phyloP scores from a whole-genome alignment of 2,329 filamentous ascomycete species.

The Colletotrichum sp. region DNA sequence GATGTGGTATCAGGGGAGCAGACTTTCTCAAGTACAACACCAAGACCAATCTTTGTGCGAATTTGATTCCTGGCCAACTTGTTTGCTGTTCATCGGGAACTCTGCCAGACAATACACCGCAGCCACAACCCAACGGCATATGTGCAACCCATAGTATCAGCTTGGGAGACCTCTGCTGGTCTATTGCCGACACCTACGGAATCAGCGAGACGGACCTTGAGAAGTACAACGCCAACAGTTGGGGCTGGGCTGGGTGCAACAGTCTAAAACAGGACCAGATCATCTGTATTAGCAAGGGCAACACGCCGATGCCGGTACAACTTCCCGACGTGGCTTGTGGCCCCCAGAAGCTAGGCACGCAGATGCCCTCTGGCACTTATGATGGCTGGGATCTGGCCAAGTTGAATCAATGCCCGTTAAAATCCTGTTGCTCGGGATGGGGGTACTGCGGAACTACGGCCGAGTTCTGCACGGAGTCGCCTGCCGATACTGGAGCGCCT shows the following conservation, averaged over 20 bases:
- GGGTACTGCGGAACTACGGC: constrained; percentile 1
- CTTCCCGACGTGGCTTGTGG: constrained; percentile 38
- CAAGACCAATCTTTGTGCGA: constrained; percentile 31
- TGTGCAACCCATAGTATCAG: constrained; percentile 38
- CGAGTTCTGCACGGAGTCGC: background rate
- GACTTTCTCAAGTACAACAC: constrained; percentile 33
- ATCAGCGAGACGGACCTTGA: constrained; percentile 26
- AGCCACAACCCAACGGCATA: constrained; percentile 37
- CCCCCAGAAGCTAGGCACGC: constrained; percentile 45
- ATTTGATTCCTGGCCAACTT: constrained; percentile 34
- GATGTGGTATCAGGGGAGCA: constrained; percentile 27
- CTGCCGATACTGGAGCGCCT: background rate
- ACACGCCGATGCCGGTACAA: constrained; percentile 23
- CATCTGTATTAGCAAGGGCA: constrained; percentile 27
- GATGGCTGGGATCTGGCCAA: constrained; percentile 35
- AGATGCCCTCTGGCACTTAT: constrained; percentile 25
- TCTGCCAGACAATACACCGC: constrained; percentile 36
- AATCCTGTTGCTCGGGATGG: constrained; percentile 42
- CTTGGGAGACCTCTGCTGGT: constrained; percentile 35
- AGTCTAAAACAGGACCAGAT: background rate
- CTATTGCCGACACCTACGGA: constrained; percentile 27
- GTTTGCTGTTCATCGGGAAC: constrained; percentile 42
- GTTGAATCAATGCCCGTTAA: constrained; percentile 53
- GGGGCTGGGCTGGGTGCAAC: constrained; percentile 34
- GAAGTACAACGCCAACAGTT: constrained; percentile 40